Evolutionary conservation across 768 basidiomycete genomes (phyloP).

Genomic region (Kwoniella bestiolae): DNA sequence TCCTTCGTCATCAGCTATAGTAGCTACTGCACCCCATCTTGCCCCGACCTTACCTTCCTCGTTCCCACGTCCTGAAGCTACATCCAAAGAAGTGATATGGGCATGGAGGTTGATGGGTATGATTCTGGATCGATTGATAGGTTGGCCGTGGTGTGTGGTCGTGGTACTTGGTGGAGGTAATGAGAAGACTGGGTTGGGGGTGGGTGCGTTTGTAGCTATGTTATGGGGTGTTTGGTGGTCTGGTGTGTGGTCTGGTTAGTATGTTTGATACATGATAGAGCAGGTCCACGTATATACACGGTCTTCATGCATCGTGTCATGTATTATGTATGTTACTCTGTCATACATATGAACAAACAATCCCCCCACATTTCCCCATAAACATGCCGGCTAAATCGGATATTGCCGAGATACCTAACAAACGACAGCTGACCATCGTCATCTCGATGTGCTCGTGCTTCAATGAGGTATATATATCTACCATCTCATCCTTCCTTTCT

Average conservation of each 20-base stretch:
- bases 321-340: no score
- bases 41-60: conserved; percentile 60
- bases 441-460: neutral
- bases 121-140: conserved; percentile 72
- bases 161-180: conserved; percentile 78
- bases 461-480: neutral
- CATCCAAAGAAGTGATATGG: conserved; percentile 34
- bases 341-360: no score
- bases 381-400: neutral
- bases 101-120: conserved; percentile 65
- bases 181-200: conserved; percentile 39
- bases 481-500: neutral
- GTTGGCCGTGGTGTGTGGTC: conserved; percentile 77
- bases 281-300: neutral
- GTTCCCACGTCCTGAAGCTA: conserved; percentile 28
- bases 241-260: conserved; percentile 28
- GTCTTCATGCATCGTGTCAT: no score
- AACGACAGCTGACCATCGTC: neutral
- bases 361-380: no score
- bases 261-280: neutral
- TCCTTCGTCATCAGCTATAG: conserved; percentile 40
- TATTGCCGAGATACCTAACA: conserved; percentile 2
- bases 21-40: conserved; percentile 48
- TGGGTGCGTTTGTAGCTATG: conserved; percentile 45
- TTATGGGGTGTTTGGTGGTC: conserved; percentile 50